Base-by-base conservation (phyloP, 2,329 filamentous ascomycete species). In the Pestalotiopsis sp. region DNA sequence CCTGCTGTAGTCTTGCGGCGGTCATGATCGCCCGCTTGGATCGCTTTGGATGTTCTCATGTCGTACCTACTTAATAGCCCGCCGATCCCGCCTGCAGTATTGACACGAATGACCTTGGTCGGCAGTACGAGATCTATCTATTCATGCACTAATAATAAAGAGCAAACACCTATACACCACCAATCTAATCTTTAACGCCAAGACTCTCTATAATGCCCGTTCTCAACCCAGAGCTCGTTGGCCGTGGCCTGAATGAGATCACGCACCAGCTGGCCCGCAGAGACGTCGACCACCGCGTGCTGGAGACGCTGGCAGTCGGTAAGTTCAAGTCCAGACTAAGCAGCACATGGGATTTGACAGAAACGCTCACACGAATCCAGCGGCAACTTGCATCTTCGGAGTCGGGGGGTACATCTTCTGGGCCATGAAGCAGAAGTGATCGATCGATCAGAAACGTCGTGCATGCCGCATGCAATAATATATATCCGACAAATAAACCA, bases 341-440 rank as follows among this genome's bases (percentile, higher is more conserved):
- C 11, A 6, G 3, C 3, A 24, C 30, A 14, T 55, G 17, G 0
- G 56, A 10, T 14, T n/a, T 44, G 9, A 10, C 1, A 44, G 1
- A n/a, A 58, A 20, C 9, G 10, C 30, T 60, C n/a, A 61, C 4
- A 35, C 5, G 1, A 4, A 20, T 39, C 14, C n/a, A 66, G 64
- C 56, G 24, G 64, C 64, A 10, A 66, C 64, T 4, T 66, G 64
- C 30, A 66, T 66, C 13, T 66, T 66, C 17, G 64, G 64, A 4
- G 64, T 66, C 20, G 64, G 64, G 35, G 64, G 64, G 3, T 66
- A 58, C 26, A 66, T 66, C 7, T 39, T 59, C 35, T 66, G 64
- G 64, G 64, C 64, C 14, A 66, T 66, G 64, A 59, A 38, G 35
- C 64, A 66, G 20, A 66, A 66, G 30, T 55, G 30, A 65, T 30